Percentiles rank a stretch among this genome's conserved stretches.
Evolutionary conservation across 768 basidiomycete species (phyloP).

Genomic region (Tephrocybe sp.): DNA sequence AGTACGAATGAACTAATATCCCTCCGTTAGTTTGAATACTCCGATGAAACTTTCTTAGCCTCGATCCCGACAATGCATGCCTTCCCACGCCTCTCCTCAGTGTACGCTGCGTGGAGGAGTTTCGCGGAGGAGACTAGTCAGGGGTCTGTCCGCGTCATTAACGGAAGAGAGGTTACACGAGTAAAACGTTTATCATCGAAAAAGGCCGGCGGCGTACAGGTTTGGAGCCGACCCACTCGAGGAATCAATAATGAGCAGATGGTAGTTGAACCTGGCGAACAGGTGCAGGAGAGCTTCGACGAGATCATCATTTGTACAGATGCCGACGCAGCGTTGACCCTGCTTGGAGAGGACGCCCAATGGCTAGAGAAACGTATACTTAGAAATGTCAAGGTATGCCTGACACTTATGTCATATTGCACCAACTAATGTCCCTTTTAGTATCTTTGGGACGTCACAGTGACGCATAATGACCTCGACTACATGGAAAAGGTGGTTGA

Average conservation of each 20-base stretch:
- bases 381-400: constrained; percentile 26
- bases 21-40: constrained; percentile 26
- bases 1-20: not conserved
- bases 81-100: constrained; percentile 24
- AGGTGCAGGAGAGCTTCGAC: constrained; percentile 22
- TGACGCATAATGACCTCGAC: constrained; percentile 44
- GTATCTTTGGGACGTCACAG: constrained; percentile 45
- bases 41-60: constrained; percentile 25
- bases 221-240: constrained; percentile 24
- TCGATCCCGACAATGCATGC: constrained; percentile 28
- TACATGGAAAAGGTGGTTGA: constrained; percentile 44
- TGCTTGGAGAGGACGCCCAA: constrained; percentile 23
- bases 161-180: constrained; percentile 24
- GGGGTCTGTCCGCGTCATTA: constrained; percentile 22
- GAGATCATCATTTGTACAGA: constrained; percentile 27
- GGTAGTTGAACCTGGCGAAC: constrained; percentile 25
- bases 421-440: not conserved
- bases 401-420: not conserved
- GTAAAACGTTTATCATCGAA: constrained; percentile 19
- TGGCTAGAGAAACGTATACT: constrained; percentile 28
- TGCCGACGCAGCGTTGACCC: constrained; percentile 23
- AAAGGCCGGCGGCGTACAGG: constrained; percentile 18
- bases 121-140: constrained; percentile 23
- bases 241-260: constrained; percentile 26
- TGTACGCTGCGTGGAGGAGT: constrained; percentile 25